A percentile compares a stretch with the other conserved stretches of the same genome.
These are phyloP conservation scores for Porogramme epimiltina DNA, from an alignment of 1,284 basidiomycete species.

Conservation along the genomic window DNA sequence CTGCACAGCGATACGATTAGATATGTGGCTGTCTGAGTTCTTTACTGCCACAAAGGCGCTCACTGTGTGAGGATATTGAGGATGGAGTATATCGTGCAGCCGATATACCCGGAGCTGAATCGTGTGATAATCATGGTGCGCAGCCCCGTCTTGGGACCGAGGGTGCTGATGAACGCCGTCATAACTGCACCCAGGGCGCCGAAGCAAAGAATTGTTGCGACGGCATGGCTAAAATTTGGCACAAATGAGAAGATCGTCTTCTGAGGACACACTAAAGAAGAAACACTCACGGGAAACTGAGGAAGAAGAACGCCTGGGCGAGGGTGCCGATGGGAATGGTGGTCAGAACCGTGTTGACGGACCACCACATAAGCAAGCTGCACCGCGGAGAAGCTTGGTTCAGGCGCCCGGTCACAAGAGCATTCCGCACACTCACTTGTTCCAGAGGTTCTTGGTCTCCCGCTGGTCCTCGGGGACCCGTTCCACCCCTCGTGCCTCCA, in stretches of 20 bases:
- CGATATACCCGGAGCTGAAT: constrained; percentile 59
- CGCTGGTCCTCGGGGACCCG: constrained; percentile 51
- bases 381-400: background rate
- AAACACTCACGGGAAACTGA: constrained; percentile 45
- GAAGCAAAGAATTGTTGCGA: constrained; percentile 48
- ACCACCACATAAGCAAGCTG: constrained; percentile 56
- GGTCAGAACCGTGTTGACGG: constrained; percentile 50
- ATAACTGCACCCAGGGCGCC: constrained; percentile 41
- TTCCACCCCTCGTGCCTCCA: constrained; percentile 54
- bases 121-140: constrained; percentile 62
- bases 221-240: constrained; percentile 36
- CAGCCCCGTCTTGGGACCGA: constrained; percentile 64
- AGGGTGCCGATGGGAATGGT: constrained; percentile 62
- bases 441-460: constrained; percentile 48
- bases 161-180: constrained; percentile 54
- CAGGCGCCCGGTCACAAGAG: background rate
- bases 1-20: constrained; percentile 25
- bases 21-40: too few relatives aligned
- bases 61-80: constrained; percentile 61
- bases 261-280: background rate
- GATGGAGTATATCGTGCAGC: constrained; percentile 56
- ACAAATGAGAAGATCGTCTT: background rate
- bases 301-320: constrained; percentile 51
- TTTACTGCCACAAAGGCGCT: too few relatives aligned
- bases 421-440: constrained; percentile 40